These are phyloP conservation scores for Geotrichum klebahnii DNA, from an alignment of 1,139 yeast genomes.

Conservation along the genomic window DNA sequence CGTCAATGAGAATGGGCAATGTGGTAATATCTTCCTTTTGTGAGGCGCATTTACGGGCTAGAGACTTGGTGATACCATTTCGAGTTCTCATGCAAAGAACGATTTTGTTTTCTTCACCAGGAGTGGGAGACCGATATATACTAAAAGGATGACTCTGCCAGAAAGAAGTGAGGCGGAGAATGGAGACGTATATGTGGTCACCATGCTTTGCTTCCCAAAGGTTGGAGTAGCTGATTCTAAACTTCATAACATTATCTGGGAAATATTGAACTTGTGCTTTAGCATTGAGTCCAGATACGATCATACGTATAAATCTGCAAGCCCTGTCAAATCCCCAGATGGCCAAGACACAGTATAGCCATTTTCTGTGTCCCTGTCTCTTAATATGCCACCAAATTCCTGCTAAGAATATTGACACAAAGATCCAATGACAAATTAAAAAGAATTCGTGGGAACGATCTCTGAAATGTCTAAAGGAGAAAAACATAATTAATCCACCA, in stretches of 20 bases:
- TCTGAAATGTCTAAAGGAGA: constrained; percentile 52
- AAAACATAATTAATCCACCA: constrained; percentile 44
- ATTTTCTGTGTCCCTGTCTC: constrained; percentile 42
- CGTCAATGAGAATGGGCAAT: constrained; percentile 47
- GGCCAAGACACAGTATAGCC: constrained; percentile 39
- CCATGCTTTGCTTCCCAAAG: constrained; percentile 51
- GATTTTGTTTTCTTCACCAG: constrained; percentile 30
- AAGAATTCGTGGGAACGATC: constrained; percentile 61
- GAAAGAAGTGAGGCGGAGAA: constrained; percentile 47
- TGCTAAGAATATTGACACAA: constrained; percentile 41
- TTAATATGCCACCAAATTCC: constrained; percentile 46
- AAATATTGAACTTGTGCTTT: constrained; percentile 38
- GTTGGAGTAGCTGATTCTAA: constrained; percentile 31
- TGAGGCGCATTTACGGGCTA: constrained; percentile 20
- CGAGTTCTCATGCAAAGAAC: constrained; percentile 38
- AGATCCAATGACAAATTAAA: constrained; percentile 51
- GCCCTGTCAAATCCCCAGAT: constrained; percentile 44
- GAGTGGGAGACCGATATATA: constrained; percentile 37
- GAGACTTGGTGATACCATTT: constrained; percentile 33
- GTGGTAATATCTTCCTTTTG: constrained; percentile 1
- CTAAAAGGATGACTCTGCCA: constrained; percentile 71
- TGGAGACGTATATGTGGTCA: constrained; percentile 55
- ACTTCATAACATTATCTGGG: constrained; percentile 31
- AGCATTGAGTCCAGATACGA: constrained; percentile 42
- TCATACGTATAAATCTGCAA: constrained; percentile 38